phyloP scores from a whole-genome alignment of 1,284 basidiomycete species.

The Ganoderma leucocontextum region DNA sequence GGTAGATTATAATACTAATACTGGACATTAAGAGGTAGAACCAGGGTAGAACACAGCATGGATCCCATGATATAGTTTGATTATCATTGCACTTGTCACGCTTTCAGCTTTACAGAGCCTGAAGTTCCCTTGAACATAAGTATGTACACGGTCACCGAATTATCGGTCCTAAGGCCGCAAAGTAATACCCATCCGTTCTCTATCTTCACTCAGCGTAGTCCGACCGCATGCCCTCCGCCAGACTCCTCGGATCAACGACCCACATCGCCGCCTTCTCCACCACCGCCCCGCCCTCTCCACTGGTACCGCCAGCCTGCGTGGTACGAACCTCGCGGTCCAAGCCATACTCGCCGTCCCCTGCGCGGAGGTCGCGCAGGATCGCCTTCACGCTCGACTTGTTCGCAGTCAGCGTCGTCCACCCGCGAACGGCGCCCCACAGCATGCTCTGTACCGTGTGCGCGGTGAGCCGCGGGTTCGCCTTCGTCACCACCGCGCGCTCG shows the following conservation, averaged over 20 bases:
- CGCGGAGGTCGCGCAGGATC: slow-evolving; percentile 66
- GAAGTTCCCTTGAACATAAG: too few species aligned
- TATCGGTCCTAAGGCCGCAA: too few species aligned
- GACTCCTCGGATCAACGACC: slow-evolving; percentile 77
- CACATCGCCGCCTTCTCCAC: slow-evolving; percentile 64
- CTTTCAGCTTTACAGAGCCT: too few species aligned
- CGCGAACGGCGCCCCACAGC: slow-evolving; percentile 69
- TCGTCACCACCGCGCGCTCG: slow-evolving; percentile 60
- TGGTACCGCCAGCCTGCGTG: slow-evolving; percentile 17
- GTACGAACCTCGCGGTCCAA: slow-evolving; percentile 20
- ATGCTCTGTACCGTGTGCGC: slow-evolving; percentile 76
- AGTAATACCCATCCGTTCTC: too few species aligned
- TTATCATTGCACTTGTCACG: too few species aligned
- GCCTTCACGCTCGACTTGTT: slow-evolving; percentile 81
- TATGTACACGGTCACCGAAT: too few species aligned
- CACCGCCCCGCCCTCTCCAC: slow-evolving; percentile 26
- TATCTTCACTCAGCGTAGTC: slow-evolving; percentile 34
- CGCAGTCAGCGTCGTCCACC: slow-evolving; percentile 85
- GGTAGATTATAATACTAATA: too few species aligned
- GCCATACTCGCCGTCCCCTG: slow-evolving; percentile 41
- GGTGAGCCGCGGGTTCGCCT: slow-evolving; percentile 65
- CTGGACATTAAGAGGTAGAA: too few species aligned
- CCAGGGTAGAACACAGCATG: too few species aligned
- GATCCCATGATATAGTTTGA: too few species aligned
- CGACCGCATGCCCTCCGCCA: slow-evolving; percentile 74